Evolutionary conservation across 2,329 filamentous ascomycete genomes (phyloP).

Genomic region (Hypoxylon sp.): DNA sequence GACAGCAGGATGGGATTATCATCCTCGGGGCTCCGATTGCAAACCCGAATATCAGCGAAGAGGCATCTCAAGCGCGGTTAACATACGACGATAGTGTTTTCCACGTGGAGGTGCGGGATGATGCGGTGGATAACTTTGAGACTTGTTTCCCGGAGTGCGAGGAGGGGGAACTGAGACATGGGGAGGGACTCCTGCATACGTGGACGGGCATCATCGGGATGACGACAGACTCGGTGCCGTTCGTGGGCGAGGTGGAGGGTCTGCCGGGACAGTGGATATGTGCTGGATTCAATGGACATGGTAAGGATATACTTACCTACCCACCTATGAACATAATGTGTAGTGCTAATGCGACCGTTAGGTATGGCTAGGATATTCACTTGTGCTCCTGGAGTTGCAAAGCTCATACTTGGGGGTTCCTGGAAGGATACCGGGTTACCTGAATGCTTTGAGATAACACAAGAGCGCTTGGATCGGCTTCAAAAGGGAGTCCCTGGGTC

Average conservation of each 20-base stretch:
- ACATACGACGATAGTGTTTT: constrained; percentile 58
- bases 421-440: constrained; percentile 58
- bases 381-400: constrained; percentile 61
- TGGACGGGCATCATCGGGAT: constrained; percentile 65
- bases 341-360: constrained; percentile 34
- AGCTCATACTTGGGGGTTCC: constrained; percentile 57
- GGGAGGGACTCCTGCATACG: constrained; percentile 61
- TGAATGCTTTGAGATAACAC: constrained; percentile 55
- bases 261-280: constrained; percentile 63
- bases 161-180: constrained; percentile 50
- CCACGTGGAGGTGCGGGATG: constrained; percentile 58
- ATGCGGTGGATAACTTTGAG: constrained; percentile 56
- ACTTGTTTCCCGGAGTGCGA: constrained; percentile 54
- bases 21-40: constrained; percentile 61
- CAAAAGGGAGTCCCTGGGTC: constrained; percentile 36
- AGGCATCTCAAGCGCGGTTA: constrained; percentile 51
- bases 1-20: constrained; percentile 59
- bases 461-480: constrained; percentile 48
- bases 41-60: constrained; percentile 57
- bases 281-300: constrained; percentile 66
- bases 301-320: constrained; percentile 49
- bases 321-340: background rate
- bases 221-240: constrained; percentile 63
- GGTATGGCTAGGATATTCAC: constrained; percentile 62
- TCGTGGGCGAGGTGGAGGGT: constrained; percentile 60